Conservation (phyloP, 1,284 basidiomycete species). For the Ganoderma sp. region DNA sequence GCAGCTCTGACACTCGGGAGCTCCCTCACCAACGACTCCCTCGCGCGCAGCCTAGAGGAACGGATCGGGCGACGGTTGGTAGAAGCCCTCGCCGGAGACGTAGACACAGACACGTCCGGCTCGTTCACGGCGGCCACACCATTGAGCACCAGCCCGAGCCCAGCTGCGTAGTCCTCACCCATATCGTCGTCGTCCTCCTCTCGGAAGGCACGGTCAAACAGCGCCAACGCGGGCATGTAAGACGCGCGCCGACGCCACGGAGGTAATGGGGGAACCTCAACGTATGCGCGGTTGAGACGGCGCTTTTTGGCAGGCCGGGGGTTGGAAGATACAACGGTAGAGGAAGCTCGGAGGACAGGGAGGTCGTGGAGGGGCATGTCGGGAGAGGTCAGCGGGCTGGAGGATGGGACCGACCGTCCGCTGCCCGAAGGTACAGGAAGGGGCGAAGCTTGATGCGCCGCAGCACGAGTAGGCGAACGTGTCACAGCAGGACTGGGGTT, state of each 20-base stretch:
- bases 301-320: slow-evolving; percentile 16
- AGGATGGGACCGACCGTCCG: too few relatives aligned
- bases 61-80: background rate
- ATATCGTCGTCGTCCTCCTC: background rate
- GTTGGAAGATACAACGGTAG: background rate
- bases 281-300: slow-evolving; percentile 13
- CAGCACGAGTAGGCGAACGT: too few relatives aligned
- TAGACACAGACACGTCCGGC: slow-evolving; percentile 3
- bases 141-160: slow-evolving; percentile 15
- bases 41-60: background rate
- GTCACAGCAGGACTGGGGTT: background rate
- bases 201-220: background rate
- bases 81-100: background rate
- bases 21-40: background rate
- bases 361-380: background rate
- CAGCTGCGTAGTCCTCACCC: slow-evolving; percentile 17
- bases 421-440: too few relatives aligned
- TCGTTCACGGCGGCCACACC: slow-evolving; percentile 13
- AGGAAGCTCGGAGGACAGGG: background rate
- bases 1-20: background rate
- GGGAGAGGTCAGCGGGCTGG: background rate
- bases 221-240: slow-evolving; percentile 11
- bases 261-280: slow-evolving; percentile 22
- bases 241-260: background rate
- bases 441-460: too few relatives aligned